Evolutionary conservation across 2,329 filamentous ascomycete species (phyloP).

Genomic region (Fonsecaea erecta): DNA sequence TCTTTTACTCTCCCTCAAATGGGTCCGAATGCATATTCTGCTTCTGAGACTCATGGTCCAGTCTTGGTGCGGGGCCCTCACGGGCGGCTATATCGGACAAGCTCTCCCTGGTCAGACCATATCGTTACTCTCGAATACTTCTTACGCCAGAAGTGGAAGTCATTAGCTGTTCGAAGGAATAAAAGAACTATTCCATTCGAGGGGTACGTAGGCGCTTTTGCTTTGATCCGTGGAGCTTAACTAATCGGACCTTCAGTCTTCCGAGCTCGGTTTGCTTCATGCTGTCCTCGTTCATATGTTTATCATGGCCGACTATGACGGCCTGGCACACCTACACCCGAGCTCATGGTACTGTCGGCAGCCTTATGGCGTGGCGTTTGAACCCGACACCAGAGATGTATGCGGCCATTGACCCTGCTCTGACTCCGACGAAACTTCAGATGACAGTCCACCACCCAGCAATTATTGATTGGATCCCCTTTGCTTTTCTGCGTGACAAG

Average conservation of each 20-base stretch:
- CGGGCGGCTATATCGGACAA: constrained; percentile 10
- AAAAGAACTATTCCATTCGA: background rate
- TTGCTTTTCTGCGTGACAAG: constrained; percentile 20
- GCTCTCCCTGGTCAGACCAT: constrained; percentile 20
- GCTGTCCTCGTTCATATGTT: constrained; percentile 18
- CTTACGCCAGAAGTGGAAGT: constrained; percentile 11
- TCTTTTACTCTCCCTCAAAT: constrained; percentile 8
- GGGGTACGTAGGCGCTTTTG: background rate
- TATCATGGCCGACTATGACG: constrained; percentile 24
- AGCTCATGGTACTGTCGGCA: constrained; percentile 15
- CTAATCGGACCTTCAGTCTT: constrained; percentile 7
- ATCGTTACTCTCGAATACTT: constrained; percentile 19
- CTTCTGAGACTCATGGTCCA: background rate
- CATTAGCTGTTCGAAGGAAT: background rate
- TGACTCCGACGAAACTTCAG: constrained; percentile 23
- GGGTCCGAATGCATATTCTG: constrained; percentile 5
- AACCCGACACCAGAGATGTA: constrained; percentile 15
- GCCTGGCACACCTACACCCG: constrained; percentile 25
- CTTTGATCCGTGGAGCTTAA: background rate
- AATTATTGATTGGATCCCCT: constrained; percentile 27
- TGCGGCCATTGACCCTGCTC: constrained; percentile 3
- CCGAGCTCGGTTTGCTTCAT: constrained; percentile 18
- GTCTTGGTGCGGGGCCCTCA: constrained; percentile 12
- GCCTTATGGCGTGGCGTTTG: constrained; percentile 24
- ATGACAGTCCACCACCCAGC: constrained; percentile 18